Evolutionary conservation across 177 flowering plant genomes (phyloP).

Genomic region (Vitis hybrid): DNA sequence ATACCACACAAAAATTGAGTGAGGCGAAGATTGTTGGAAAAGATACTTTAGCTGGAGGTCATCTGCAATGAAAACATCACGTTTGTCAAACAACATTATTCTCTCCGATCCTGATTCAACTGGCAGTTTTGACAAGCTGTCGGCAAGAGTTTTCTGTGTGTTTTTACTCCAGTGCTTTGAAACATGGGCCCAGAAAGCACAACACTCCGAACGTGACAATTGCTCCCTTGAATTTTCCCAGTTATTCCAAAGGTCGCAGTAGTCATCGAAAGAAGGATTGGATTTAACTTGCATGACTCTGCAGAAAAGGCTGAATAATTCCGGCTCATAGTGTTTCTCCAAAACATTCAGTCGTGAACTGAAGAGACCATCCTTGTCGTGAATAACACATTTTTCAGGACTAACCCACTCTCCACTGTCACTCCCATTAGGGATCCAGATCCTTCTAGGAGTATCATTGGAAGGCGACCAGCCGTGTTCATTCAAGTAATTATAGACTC

Average conservation of each 20-base stretch:
- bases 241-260: conserved; percentile 51
- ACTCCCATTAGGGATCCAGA: conserved; percentile 57
- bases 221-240: conserved; percentile 45
- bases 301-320: conserved; percentile 38
- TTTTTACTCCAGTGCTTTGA: conserved; percentile 29
- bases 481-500: conserved; percentile 48
- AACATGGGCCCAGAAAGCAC: conserved; percentile 55
- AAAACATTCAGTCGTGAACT: conserved; percentile 35
- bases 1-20: conserved; percentile 58
- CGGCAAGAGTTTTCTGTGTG: conserved; percentile 25
- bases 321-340: conserved; percentile 34
- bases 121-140: conserved; percentile 42
- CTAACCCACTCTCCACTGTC: conserved; percentile 43
- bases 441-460: conserved; percentile 22
- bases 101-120: conserved; percentile 25
- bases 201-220: conserved; percentile 43
- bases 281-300: conserved; percentile 29
- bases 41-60: conserved; percentile 60
- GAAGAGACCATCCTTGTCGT: conserved; percentile 48
- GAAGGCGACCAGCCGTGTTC: conserved; percentile 38
- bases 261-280: conserved; percentile 50
- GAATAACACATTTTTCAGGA: conserved; percentile 42
- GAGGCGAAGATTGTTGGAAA: conserved; percentile 31
- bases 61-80: conserved; percentile 60
- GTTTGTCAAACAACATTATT: conserved; percentile 35